Evolutionary conservation across 345 rosid genomes (phyloP), one percentile per base, ranked within the genome.

Genomic region (Citropsis articulata): DNA sequence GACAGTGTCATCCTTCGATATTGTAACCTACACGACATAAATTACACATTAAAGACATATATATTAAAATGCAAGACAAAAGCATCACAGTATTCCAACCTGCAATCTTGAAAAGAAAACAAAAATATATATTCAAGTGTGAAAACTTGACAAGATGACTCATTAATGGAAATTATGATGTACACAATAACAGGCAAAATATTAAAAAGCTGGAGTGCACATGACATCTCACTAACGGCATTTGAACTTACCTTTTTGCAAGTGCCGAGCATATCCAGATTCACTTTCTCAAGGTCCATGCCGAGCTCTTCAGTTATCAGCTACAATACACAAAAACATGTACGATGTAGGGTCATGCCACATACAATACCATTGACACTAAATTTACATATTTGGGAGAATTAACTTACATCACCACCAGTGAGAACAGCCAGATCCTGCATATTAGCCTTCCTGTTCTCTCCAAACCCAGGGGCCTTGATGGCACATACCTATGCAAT

Each of bases 401-500:
- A 69, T 66, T 0, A 56, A 82, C 89, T 83, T 79, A 90, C 99
- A 84, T 96, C 85, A 27, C 92, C 99, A 73, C 98, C 99, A 0
- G 99, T 94, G 79, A 96, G 96, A 57, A 61, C 83, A 28, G 99
- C 97, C 78, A 96, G 95, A 88, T 96, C 99, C 21, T 92, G 94
- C 80, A 96, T 80, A 75, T 81, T 84, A 40, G 98, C 88, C 85
- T 90, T 96, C 84, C 98, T 84, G 88, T 91, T 96, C 84, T 96
- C 99, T 77, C 99, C 98, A 84, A 96, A 96, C 73, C 98, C 98
- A 69, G 99, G 97, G 66, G 99, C 98, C 80, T 96, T 96, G 69
- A 96, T 90, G 62, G 99, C 92, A 87, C 99, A 96, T 28, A 96
- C 90, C 98, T 95, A 66, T 16, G 75, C 12, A 61, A 66, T 57